Base-by-base conservation (phyloP, 2,329 filamentous ascomycete species). In the Aplosporella prunicola region DNA sequence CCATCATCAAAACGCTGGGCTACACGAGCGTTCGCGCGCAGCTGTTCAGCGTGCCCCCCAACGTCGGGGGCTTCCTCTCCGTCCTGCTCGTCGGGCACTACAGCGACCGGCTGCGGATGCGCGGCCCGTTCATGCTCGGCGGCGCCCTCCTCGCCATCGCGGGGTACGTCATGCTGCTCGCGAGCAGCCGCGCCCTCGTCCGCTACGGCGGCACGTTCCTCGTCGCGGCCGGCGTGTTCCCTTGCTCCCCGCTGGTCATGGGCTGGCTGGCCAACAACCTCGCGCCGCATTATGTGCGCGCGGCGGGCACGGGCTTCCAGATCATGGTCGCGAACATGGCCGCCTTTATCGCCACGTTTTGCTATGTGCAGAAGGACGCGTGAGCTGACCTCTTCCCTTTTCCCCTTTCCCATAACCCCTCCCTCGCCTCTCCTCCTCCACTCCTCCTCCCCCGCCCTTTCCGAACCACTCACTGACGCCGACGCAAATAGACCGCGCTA, bases 271-370 rank as follows among this genome's bases (percentile, higher is more conserved):
- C 61, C 5, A 66, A 65, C 47, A 66, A 65, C 39, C 51, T 65
- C 25, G 52, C 53, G 10, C 72, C 72, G 2, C 71, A 75, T 51
- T 76, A 73, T 50, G 76, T 77, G 52, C 61, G 71, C 20, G 63
- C 67, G 1, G 61, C 75, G 24, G 63, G 64, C 2, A 59, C 67
- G 0, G 71, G 69, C 4, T 62, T 73, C 66, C 58, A 43, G 47
- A 63, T 40, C 8, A 48, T 44, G 28, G 57, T 72, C 25, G 71
- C 68, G 4, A 73, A 73, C 46, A 51, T 63, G 20, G 63, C 59
- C 0, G 71, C 69, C 2, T 67, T 74, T 36, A 58, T 74, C 17
- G 66, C 65, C 1, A 63, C 61, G 13, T 72, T 73, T 43, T 62
- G 71, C 31, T 75, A 68, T 45, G 44, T 72, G 28, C 48, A 57